These are phyloP conservation scores for Ophiostoma tasmaniense DNA, from an alignment of 2,329 filamentous ascomycete species.

Conservation along the genomic window DNA sequence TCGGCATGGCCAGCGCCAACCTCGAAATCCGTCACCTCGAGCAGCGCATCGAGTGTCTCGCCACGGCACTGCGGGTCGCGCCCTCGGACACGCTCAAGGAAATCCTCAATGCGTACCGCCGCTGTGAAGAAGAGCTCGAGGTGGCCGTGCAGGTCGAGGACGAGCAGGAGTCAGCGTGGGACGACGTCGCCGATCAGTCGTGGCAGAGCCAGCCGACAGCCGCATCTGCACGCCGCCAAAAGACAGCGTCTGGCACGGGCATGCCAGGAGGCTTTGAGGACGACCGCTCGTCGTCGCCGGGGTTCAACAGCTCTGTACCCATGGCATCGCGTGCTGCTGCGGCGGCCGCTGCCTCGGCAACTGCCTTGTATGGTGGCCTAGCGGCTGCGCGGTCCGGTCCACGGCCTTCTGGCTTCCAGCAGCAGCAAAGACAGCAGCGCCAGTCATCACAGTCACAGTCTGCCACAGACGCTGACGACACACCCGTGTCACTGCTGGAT, in stretches of 20 bases:
- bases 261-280: conserved; percentile 48
- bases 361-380: conserved; percentile 16
- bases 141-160: conserved; percentile 57
- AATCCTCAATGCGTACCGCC: conserved; percentile 64
- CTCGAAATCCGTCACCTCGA: conserved; percentile 62
- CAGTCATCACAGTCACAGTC: neutral
- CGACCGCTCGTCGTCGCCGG: neutral
- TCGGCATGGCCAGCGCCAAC: conserved; percentile 52
- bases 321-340: conserved; percentile 15
- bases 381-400: conserved; percentile 23
- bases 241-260: neutral
- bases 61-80: conserved; percentile 65
- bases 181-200: conserved; percentile 55
- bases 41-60: conserved; percentile 72
- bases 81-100: conserved; percentile 62
- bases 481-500: conserved; percentile 58
- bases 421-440: conserved; percentile 8
- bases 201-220: conserved; percentile 17
- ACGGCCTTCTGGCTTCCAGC: neutral
- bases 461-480: conserved; percentile 35
- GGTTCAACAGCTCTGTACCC: conserved; percentile 8
- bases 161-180: conserved; percentile 61
- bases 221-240: neutral
- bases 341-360: conserved; percentile 25
- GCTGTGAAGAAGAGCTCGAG: conserved; percentile 70